Evolutionary conservation across 2,329 filamentous ascomycete species (phyloP), one percentile per base, ranked within the genome.

Genomic region (Alternaria incomplexa): DNA sequence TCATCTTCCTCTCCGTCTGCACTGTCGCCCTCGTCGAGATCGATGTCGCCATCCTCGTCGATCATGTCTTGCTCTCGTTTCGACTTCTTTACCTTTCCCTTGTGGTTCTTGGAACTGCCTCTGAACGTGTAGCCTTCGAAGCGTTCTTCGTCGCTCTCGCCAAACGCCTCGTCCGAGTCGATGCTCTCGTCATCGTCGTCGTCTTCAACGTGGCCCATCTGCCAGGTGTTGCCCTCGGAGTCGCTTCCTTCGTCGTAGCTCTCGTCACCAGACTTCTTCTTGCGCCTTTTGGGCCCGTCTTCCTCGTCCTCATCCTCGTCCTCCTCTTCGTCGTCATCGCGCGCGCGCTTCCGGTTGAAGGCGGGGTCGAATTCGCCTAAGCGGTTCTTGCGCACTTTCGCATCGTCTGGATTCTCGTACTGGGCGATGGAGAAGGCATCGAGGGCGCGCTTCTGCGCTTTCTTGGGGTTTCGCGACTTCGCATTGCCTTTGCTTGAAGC

Each of bases 181-280:
- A 92, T 82, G 65, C 91, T 89, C 58, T 87, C 89, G 71, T 92
- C 90, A 65, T 91, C 86, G 56, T 90, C 89, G 47, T 86, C 87
- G n/a, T 63, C 58, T 52, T 86, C 87, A 22, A 90, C 88, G 51
- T 89, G 83, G 25, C 94, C 93, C 54, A 97, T 84, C 53, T 86
- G 90, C 93, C 93, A 97, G 74, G 92, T 89, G 72, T 96, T 92
- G 22, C 93, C 93, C 64, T 94, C 92, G 64, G 91, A 93, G 75
- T 97, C 94, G 70, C 90, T 94, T 10, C 92, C 92, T 66, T 90
- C 89, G 61, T 90, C 89, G n/a, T 70, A 71, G 58, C 94, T 91
- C 15, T 86, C 85, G 26, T 83, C 78, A 40, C 63, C 72, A 23
- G 67, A 67, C 26, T 66, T 64, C 47, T 63, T 62, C 67, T 73